Percentiles rank a stretch among this genome's conserved stretches.
Conservation (phyloP, 371 early-diverging fungal genomes). For the Apophysomyces variabilis region DNA sequence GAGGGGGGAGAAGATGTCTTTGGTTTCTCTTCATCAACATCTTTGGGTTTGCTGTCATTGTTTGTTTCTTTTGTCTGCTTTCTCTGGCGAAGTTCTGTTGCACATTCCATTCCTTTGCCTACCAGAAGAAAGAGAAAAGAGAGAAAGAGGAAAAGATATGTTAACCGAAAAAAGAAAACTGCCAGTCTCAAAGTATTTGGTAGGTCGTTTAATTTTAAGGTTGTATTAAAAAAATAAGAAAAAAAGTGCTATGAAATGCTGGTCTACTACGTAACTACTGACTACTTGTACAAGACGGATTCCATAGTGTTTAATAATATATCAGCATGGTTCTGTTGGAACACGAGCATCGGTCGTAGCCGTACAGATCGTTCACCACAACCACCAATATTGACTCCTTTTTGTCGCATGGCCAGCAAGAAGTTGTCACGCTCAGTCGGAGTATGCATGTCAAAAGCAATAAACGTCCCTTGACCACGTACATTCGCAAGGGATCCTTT, state of each 20-base stretch:
- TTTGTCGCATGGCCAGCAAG: constrained; percentile 58
- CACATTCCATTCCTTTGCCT: background rate
- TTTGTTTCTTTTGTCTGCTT: background rate
- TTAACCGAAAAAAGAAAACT: too few relatives aligned
- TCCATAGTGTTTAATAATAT: constrained; percentile 68
- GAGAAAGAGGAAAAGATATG: too few relatives aligned
- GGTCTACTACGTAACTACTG: too few relatives aligned
- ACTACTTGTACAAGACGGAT: constrained; percentile 15
- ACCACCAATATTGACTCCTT: constrained; percentile 76
- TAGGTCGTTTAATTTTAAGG: too few relatives aligned
- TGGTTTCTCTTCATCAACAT: background rate
- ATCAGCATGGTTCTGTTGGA: constrained; percentile 75
- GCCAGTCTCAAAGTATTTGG: too few relatives aligned
- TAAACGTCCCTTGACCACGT: constrained; percentile 71
- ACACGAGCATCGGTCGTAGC: constrained; percentile 74
- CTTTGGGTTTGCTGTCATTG: background rate
- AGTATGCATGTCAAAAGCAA: constrained; percentile 72
- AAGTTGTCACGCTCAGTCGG: constrained; percentile 55
- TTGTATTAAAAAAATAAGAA: background rate
- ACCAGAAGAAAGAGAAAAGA: too few relatives aligned
- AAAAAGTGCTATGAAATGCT: background rate
- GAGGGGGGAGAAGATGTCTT: background rate
- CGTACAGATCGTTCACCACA: constrained; percentile 70
- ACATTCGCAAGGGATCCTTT: constrained; percentile 39
- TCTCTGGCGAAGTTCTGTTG: constrained; percentile 2